These are phyloP conservation scores for Yamadazyma atmosphaerica DNA, from an alignment of 1,139 yeast genomes.

Conservation along the genomic window DNA sequence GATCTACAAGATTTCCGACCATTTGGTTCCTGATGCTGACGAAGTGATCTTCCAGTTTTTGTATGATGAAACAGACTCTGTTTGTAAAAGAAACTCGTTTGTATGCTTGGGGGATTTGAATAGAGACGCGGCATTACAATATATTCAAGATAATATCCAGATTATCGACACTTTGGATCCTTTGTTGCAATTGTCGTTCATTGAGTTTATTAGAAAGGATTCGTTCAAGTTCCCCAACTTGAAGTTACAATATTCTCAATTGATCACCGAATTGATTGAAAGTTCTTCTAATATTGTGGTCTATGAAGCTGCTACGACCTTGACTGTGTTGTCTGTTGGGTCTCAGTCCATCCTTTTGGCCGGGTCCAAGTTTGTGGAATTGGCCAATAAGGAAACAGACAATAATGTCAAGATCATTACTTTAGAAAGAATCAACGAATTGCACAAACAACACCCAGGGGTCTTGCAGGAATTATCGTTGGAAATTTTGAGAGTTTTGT, in stretches of 20 bases:
- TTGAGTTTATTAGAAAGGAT: conserved; percentile 89
- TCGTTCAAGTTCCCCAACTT: conserved; percentile 64
- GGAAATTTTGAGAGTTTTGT: conserved; percentile 82
- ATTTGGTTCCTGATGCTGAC: conserved; percentile 92
- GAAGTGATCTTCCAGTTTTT: conserved; percentile 76
- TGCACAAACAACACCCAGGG: conserved; percentile 77
- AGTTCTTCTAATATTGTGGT: conserved; percentile 74
- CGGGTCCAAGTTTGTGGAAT: conserved; percentile 81
- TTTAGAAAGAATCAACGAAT: conserved; percentile 78
- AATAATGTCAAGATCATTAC: conserved; percentile 92
- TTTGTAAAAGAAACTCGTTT: conserved; percentile 95
- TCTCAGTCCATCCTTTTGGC: conserved; percentile 71
- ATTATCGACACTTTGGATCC: conserved; percentile 75
- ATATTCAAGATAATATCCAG: conserved; percentile 69
- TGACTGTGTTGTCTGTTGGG: conserved; percentile 70
- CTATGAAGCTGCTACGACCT: conserved; percentile 89
- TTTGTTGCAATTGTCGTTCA: conserved; percentile 81
- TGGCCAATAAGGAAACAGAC: conserved; percentile 90
- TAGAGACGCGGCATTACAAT: conserved; percentile 81
- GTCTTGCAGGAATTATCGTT: conserved; percentile 80
- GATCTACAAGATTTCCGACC: conserved; percentile 79
- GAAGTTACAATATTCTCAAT: conserved; percentile 68
- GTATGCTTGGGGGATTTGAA: conserved; percentile 81
- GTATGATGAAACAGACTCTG: conserved; percentile 83
- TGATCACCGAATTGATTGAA: conserved; percentile 73